Base-by-base conservation (phyloP, 345 rosid genomes). In the Arabis hirsuta region DNA sequence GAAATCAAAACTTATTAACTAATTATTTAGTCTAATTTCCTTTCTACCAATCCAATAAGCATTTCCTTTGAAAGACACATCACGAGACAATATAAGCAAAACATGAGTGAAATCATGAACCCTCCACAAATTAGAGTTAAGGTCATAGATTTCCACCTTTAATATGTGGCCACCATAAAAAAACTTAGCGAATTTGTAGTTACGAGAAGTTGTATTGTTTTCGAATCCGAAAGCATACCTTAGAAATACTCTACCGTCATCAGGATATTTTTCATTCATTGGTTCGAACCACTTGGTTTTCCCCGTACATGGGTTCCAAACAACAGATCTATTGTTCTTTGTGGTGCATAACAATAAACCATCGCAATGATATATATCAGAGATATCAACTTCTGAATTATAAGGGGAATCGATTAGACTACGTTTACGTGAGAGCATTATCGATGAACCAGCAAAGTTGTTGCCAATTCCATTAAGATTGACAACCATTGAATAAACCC, bases 241-340 rank as follows among this genome's bases (percentile, higher is more conserved):
- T 32, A 0, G 36, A 29, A 3, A 29, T 29, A 3, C 32, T 3
- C 0, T 3, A 29, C 1, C 5, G 32, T 29, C 5, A 29, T 29
- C 5, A 29, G 3, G 4, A 32, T 32, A 1, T 7, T 7, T 1
- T 2, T 36, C 39, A 7, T 36, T 36, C 3, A 1, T 36, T 32
- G 7, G 10, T 42, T 41, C 22, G 19, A 22, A 42, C 48, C 51
- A 61, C 6, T 42, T 42, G 50, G 50, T 59, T 41, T 59, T 3
- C 22, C 65, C 65, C 16, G 48, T 42, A 24, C 50, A 44, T 7
- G 50, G 65, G 47, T 42, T 60, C 65, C 65, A 60, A 60, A 12
- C 65, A 26, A 26, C 19, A 2, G 24, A 36, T 5, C 44, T 56
- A 16, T 9, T 42, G 36, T 9, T 11, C 32, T 60, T 26, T 26